Base-by-base conservation (phyloP, 768 basidiomycete species). In the Phylloporus sp. region DNA sequence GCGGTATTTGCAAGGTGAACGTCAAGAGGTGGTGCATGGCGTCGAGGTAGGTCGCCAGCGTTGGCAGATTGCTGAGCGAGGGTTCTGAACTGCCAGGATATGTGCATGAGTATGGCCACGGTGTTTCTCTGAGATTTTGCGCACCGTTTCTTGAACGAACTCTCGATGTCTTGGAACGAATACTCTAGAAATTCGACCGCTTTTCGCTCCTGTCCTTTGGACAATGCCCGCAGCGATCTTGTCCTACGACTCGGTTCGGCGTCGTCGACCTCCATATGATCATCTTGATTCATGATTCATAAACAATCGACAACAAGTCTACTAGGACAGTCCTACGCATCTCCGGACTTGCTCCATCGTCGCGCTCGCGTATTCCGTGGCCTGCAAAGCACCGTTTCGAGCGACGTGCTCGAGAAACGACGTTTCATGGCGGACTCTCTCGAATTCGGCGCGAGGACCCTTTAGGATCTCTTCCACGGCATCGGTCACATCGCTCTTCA, bases 401-500 rank as follows among this genome's bases (percentile, higher is more conserved):
- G 86, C 84, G 13, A 95, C 76, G 29, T 77, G 60, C 0, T 66
- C 65, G 28, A 97, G 64, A 59, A 82, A 92, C 7, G 53, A 71
- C 31, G 59, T 72, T 48, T 93, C 88, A 3, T 54, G 65, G 38
- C 76, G 69, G 23, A 96, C 60, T 53, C 77, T 72, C 57, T 79
- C 73, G 52, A 88, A 91, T 62, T 88, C 83, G 1, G 63, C 70
- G 36, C 92, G 70, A 5, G 94, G 89, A 1, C 67, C 67, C 36
- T 71, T 76, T n/a, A 95, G 55, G 34, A 80, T 55, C 42, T 76
- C 81, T 31, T 84, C 81, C 1, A 97, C 74, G 0, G 82, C 86
- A 5, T 86, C 87, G 1, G 76, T 74, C 2, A 93, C 82, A 37
- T 86, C 84, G 5, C 60, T 68, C 69, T 98, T 97, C 52, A 97